Evolutionary conservation across 495 filamentous ascomycete genomes (phyloP), one percentile per base, ranked within the genome.

Genomic region (Trichoderma erinaceum): DNA sequence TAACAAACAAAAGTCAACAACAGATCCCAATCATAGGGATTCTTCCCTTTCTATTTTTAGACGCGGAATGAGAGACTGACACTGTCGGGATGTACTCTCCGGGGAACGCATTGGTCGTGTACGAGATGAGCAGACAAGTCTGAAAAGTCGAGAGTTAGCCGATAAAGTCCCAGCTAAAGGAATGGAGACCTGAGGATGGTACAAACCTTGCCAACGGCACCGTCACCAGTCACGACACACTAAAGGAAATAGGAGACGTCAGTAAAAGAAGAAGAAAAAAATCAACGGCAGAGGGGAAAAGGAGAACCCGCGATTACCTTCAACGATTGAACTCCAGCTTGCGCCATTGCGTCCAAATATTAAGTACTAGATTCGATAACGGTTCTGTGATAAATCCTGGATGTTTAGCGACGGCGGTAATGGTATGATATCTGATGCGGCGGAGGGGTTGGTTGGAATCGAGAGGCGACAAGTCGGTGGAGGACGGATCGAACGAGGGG

Each of bases 51-150:
- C 10, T 43, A n/a, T n/a, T 16, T 38, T 12, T 4, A 48, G 43
- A 32, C 66, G 35, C 68, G 67, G 69, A 44, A 63, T 68, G 41
- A 43, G 64, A 11, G 66, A 88, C 91, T 84, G 82, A 98, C 94
- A 98, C 96, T 69, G 95, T 99, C 72, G 95, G 95, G 75, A 99
- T 97, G 76, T 99, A 99, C 83, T 99, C 95, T 71, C 95, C 95
- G 18, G 95, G 95, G 78, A 99, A 99, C 50, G 95, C 95, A 84
- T 99, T 99, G 64, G 95, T 99, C 48, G 95, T 98, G 78, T 98
- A 98, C 23, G 95, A 98, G 75, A 99, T 99, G 71, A 99, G 89
- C 68, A 99, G 90, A 83, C 95, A 99, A 83, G 95, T 99, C 96
- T 98, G 73, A n/a, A 67, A 64, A 61, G 64, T 58, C 66, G 73